Evolutionary conservation across 345 rosid genomes (phyloP), one percentile per base, ranked within the genome.

Genomic region (Citrus glauca): DNA sequence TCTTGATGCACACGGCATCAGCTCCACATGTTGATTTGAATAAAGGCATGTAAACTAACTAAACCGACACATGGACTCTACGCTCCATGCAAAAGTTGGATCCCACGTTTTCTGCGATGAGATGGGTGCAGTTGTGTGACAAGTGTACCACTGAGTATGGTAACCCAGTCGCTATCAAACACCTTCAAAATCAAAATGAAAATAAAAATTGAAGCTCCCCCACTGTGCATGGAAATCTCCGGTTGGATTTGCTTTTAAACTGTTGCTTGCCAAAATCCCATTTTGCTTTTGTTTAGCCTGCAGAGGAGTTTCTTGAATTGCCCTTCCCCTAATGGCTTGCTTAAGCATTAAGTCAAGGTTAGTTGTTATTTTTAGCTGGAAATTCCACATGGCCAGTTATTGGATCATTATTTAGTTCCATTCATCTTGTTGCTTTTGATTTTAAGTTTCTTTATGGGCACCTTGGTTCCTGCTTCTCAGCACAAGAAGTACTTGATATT

Each of bases 371-470:
- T 25, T 27, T 48, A 2, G 22, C 17, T 45, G 50, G 7, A 24
- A 30, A 2, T 7, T 25, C 45, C 45, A 66, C 7, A 6, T 35
- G 14, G 11, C 24, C 61, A 27, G 17, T 72, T 76, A 38, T 30
- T 74, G 40, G 22, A n/a, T 60, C 66, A 73, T 77, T 80, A 50
- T 55, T 40, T 77, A 64, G 67, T 20, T 2, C 45, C 42, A 6
- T 38, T 35, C 13, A 22, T n/a, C 56, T 66, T 56, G 70, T 11
- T 38, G 59, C 7, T 74, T 74, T 66, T 28, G 60, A 62, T 64
- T 53, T 53, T 63, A 33, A 68, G 37, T 79, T 82, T 79, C 70
- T 57, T 53, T 22, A 85, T 85, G 88, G 88, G 77, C 66, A 40
- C 64, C 53, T 32, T 63, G 60, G 69, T 73, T 53, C 82, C 73